A percentile compares a stretch with the other conserved stretches of the same genome.
Conservation (phyloP, 139 green algal genomes). For the Chlorella sp. region DNA sequence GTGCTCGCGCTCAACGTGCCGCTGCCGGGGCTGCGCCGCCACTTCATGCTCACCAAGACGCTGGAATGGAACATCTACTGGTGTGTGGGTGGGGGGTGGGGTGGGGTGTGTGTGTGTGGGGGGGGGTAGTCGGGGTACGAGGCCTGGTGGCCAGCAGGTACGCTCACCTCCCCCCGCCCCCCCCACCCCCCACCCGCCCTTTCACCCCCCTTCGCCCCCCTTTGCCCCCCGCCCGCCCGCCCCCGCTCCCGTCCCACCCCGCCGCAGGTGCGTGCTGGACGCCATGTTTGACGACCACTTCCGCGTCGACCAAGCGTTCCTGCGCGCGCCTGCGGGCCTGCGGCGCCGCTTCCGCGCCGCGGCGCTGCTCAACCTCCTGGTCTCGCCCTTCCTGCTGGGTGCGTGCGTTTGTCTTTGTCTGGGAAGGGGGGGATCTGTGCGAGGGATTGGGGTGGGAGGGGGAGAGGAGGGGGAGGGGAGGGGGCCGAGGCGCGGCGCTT, state of each 20-base stretch:
- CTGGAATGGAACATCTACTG: conserved; percentile 95
- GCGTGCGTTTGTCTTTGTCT: too few species aligned
- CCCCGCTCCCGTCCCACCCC: not conserved
- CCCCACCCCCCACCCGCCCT: not conserved
- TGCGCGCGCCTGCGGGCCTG: not conserved
- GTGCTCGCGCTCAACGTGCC: conserved; percentile 69
- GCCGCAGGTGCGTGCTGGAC: conserved; percentile 68
- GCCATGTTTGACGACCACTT: conserved; percentile 89
- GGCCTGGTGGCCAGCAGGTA: too few species aligned
- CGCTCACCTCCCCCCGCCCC: too few species aligned
- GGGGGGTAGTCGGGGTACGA: not conserved
- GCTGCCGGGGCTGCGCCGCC: conserved; percentile 48
- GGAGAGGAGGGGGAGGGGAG: too few species aligned
- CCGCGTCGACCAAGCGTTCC: conserved; percentile 59
- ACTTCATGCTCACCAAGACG: conserved; percentile 89
- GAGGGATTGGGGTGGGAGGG: too few species aligned
- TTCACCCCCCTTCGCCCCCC: not conserved
- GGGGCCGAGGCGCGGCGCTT: too few species aligned
- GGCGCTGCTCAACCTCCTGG: conserved; percentile 67
- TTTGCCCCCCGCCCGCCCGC: not conserved
- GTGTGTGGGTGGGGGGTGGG: conserved; percentile 25
- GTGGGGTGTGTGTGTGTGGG: not conserved
- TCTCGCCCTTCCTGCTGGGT: conserved; percentile 90
- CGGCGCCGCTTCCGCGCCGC: conserved; percentile 25
- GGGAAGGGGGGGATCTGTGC: too few species aligned